phyloP scores from a whole-genome alignment of 2,329 filamentous ascomycete genomes.

The Penicillium sp. region DNA sequence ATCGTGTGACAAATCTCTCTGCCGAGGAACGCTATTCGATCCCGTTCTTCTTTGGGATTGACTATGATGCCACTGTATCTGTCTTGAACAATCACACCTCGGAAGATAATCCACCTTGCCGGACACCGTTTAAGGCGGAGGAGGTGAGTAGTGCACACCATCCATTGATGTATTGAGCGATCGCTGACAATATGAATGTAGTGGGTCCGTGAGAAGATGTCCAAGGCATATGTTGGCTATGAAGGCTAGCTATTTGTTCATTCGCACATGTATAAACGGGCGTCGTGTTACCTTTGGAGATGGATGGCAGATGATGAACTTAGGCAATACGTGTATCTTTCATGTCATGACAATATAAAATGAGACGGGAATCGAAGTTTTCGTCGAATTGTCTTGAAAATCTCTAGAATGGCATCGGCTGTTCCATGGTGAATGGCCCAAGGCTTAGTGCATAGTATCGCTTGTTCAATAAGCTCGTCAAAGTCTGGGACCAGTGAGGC shows the following conservation, averaged over 20 bases:
- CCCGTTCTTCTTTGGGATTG: slow-evolving; percentile 44
- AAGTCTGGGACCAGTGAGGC: slow-evolving; percentile 15
- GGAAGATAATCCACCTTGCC: slow-evolving; percentile 9
- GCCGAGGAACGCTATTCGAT: slow-evolving; percentile 42
- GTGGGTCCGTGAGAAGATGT: slow-evolving; percentile 19
- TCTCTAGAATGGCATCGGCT: slow-evolving; percentile 14
- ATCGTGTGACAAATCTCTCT: slow-evolving; percentile 42
- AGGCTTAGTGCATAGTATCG: slow-evolving; percentile 11
- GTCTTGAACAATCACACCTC: slow-evolving; percentile 21
- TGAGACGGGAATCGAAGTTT: slow-evolving; percentile 10
- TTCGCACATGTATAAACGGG: neutral
- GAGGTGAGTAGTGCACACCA: slow-evolving; percentile 12
- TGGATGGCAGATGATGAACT: neutral
- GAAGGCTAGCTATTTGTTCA: slow-evolving; percentile 1
- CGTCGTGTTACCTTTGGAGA: neutral
- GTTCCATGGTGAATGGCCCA: slow-evolving; percentile 15
- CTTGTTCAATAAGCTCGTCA: slow-evolving; percentile 11
- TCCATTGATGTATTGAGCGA: neutral
- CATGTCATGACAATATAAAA: neutral
- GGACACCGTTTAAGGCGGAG: slow-evolving; percentile 22
- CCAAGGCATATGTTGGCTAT: slow-evolving; percentile 16
- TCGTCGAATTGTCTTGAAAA: slow-evolving; percentile 17
- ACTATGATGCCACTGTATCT: slow-evolving; percentile 38
- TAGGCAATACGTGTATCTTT: neutral
- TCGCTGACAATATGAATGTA: neutral